Percentiles rank a stretch among this genome's conserved stretches.
These are phyloP conservation scores for Asparagopsis taxiformis DNA, from an alignment of 31 red algal species.

Conservation along the genomic window DNA sequence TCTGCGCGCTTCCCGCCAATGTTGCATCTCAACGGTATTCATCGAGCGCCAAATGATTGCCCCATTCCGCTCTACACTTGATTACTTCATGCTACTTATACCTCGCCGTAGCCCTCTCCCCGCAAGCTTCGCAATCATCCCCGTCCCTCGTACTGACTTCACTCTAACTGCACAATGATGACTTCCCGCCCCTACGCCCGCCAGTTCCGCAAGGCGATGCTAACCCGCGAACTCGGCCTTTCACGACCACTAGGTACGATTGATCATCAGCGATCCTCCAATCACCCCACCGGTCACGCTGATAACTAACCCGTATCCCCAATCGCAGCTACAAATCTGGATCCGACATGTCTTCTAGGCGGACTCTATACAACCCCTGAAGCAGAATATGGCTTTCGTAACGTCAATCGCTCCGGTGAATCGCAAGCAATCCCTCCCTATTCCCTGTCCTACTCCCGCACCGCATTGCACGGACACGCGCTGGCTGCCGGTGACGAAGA, in stretches of 20 bases:
- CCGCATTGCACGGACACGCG: slow-evolving; percentile 41
- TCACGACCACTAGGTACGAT: background rate
- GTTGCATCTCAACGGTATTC: too few relatives aligned
- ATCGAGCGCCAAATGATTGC: too few relatives aligned
- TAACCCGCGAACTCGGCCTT: background rate
- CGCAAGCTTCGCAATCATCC: too few relatives aligned
- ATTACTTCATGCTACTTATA: too few relatives aligned
- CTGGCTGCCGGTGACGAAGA: slow-evolving; percentile 74
- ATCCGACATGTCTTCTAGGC: slow-evolving; percentile 6
- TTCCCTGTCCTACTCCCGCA: slow-evolving; percentile 48
- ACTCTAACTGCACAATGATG: background rate
- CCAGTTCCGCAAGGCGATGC: background rate
- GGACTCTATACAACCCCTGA: slow-evolving; percentile 26
- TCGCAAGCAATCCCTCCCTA: slow-evolving; percentile 43
- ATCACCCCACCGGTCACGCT: background rate
- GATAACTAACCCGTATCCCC: background rate
- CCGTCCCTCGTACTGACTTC: too few relatives aligned
- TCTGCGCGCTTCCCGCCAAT: too few relatives aligned
- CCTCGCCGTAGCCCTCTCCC: too few relatives aligned
- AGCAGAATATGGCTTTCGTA: slow-evolving; percentile 50
- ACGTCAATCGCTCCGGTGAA: background rate
- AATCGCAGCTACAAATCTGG: background rate
- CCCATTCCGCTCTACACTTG: too few relatives aligned
- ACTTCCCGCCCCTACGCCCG: background rate
- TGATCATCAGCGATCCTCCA: background rate